These are phyloP conservation scores for Trichoderma orchidacearum DNA, from an alignment of 495 filamentous ascomycete genomes.

Conservation along the genomic window DNA sequence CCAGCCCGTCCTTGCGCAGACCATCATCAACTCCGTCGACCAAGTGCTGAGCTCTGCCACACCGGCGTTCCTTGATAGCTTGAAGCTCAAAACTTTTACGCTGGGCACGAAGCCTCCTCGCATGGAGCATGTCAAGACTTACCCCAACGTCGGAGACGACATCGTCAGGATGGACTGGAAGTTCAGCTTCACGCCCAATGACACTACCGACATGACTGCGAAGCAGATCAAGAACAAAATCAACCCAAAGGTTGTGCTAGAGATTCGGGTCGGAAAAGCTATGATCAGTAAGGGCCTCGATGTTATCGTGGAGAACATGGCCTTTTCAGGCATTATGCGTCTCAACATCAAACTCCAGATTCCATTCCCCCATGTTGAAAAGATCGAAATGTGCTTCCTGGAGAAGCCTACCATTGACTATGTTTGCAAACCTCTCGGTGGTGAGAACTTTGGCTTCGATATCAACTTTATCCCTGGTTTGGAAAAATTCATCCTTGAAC, in stretches of 20 bases:
- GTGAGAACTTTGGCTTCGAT: conserved; percentile 90
- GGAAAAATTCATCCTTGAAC: conserved; percentile 85
- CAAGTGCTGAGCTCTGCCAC: conserved; percentile 87
- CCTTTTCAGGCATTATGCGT: conserved; percentile 85
- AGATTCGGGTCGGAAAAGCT: conserved; percentile 86
- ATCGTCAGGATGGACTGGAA: conserved; percentile 99
- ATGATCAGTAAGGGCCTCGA: conserved; percentile 93
- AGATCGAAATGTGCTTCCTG: conserved; percentile 81
- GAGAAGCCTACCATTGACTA: conserved; percentile 69
- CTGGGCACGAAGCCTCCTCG: conserved; percentile 90
- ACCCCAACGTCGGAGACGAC: conserved; percentile 90
- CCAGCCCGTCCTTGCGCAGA: conserved; percentile 80
- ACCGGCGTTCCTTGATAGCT: conserved; percentile 82
- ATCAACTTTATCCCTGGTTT: conserved; percentile 97
- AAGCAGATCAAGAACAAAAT: conserved; percentile 86
- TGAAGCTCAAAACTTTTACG: conserved; percentile 81
- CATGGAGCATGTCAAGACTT: conserved; percentile 95
- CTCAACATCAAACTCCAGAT: conserved; percentile 96
- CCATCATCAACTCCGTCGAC: conserved; percentile 84
- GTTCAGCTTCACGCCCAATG: conserved; percentile 96
- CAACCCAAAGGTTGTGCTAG: conserved; percentile 91
- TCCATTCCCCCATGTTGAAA: conserved; percentile 88
- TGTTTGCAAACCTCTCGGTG: conserved; percentile 92
- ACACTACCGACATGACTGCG: conserved; percentile 78
- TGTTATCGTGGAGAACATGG: conserved; percentile 95